Conservation (phyloP, 106 monocot genomes). For the Allium sativum region DNA sequence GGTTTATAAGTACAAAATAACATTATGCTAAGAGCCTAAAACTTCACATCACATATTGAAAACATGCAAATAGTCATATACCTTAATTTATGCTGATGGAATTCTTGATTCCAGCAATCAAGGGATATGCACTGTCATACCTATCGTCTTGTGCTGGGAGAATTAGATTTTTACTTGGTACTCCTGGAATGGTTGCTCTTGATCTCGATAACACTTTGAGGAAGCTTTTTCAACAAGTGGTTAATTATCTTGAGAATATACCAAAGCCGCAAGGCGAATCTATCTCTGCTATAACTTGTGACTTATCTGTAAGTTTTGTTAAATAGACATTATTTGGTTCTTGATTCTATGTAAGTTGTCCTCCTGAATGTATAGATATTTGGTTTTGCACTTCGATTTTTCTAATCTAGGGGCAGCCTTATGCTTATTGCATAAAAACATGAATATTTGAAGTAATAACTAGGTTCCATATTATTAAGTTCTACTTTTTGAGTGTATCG, state of each 20-base stretch:
- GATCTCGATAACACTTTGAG: constrained; percentile 79
- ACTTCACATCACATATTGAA: too few relatives aligned
- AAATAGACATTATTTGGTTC: too few relatives aligned
- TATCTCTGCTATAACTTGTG: constrained; percentile 59
- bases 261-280: constrained; percentile 90
- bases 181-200: constrained; percentile 99
- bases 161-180: constrained; percentile 90
- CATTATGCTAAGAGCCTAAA: background rate
- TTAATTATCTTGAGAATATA: constrained; percentile 80
- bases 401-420: too few relatives aligned
- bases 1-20: too few relatives aligned
- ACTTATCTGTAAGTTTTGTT: constrained; percentile 62
- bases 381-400: too few relatives aligned
- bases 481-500: too few relatives aligned
- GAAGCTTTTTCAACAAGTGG: constrained; percentile 84
- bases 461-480: too few relatives aligned
- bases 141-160: constrained; percentile 85
- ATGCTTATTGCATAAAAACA: too few relatives aligned
- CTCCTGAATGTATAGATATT: too few relatives aligned
- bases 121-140: constrained; percentile 90
- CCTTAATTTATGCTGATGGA: background rate
- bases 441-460: too few relatives aligned
- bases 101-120: constrained; percentile 60
- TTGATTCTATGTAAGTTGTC: too few relatives aligned
- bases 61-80: too few relatives aligned